Conservation (phyloP, 192 early-diverging fungal species). For the Haplosporangium gracile region DNA sequence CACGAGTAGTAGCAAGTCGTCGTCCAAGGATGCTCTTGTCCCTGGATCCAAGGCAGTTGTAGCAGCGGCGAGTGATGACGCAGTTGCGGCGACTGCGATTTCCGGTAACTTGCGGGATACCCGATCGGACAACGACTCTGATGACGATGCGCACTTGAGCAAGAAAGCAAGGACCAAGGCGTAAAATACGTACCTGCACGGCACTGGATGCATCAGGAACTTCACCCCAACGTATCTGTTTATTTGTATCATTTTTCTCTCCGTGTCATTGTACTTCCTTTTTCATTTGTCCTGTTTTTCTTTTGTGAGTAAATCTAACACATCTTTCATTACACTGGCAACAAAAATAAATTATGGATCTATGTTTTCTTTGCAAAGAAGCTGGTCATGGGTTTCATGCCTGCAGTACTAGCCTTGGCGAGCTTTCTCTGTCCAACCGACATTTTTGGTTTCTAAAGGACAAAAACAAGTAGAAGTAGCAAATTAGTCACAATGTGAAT, state of each 20-base stretch:
- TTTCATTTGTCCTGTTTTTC: not conserved
- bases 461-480: not conserved
- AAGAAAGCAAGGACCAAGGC: conserved; percentile 14
- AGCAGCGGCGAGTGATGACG: conserved; percentile 3
- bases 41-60: not conserved
- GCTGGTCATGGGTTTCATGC: conserved; percentile 60
- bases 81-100: conserved; percentile 1
- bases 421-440: conserved; percentile 55
- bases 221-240: not conserved
- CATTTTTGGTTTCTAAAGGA: conserved; percentile 60
- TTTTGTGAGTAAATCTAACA: conserved; percentile 8
- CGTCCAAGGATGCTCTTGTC: not conserved
- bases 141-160: conserved; percentile 13
- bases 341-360: not conserved
- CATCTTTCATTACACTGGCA: conserved; percentile 1
- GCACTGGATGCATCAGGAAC: not conserved
- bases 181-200: not conserved
- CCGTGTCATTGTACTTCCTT: not conserved
- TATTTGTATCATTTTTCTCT: not conserved
- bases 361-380: conserved; percentile 62
- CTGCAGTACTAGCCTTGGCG: conserved; percentile 62
- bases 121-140: conserved; percentile 11
- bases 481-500: not conserved
- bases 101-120: not conserved
- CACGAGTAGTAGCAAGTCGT: not conserved